phyloP scores from a whole-genome alignment of 805 yeast genomes.

The Lachancea dasiensis region DNA sequence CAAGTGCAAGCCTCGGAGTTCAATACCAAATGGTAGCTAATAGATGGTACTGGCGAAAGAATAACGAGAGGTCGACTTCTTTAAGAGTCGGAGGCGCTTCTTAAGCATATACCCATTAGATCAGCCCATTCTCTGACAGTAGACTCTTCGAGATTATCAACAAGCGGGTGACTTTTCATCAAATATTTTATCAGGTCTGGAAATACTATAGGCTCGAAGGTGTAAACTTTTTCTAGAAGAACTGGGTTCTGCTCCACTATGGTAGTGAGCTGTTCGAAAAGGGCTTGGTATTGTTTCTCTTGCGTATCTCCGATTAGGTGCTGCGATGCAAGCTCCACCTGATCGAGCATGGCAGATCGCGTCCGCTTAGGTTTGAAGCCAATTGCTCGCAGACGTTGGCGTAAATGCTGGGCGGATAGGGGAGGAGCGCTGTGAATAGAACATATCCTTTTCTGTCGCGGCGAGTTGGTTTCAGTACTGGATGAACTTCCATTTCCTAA shows the following conservation, averaged over 20 bases:
- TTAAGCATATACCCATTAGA: constrained; percentile 27
- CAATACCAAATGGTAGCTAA: no score
- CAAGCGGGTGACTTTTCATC: constrained; percentile 23
- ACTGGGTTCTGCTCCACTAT: constrained; percentile 17
- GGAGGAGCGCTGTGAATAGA: constrained; percentile 15
- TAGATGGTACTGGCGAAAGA: no score
- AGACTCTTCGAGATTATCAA: constrained; percentile 24
- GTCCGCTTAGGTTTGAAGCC: constrained; percentile 29
- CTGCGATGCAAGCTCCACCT: constrained; percentile 27
- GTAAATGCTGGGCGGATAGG: constrained; percentile 20
- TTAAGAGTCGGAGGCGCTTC: constrained; percentile 11
- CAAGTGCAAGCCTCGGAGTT: no score
- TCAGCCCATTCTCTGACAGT: constrained; percentile 32
- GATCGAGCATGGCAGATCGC: constrained; percentile 26
- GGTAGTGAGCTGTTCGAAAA: constrained; percentile 21
- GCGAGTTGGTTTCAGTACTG: not conserved
- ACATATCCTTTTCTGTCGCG: not conserved
- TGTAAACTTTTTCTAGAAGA: constrained; percentile 26
- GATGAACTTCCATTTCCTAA: no score
- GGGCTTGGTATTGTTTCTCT: constrained; percentile 13
- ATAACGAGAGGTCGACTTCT: no score
- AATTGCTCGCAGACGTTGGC: constrained; percentile 19
- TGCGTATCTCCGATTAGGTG: constrained; percentile 12
- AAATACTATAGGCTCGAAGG: constrained; percentile 26
- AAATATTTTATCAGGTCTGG: constrained; percentile 18